phyloP scores from a whole-genome alignment of 805 yeast species.

The Yamadazyma laniorum region DNA sequence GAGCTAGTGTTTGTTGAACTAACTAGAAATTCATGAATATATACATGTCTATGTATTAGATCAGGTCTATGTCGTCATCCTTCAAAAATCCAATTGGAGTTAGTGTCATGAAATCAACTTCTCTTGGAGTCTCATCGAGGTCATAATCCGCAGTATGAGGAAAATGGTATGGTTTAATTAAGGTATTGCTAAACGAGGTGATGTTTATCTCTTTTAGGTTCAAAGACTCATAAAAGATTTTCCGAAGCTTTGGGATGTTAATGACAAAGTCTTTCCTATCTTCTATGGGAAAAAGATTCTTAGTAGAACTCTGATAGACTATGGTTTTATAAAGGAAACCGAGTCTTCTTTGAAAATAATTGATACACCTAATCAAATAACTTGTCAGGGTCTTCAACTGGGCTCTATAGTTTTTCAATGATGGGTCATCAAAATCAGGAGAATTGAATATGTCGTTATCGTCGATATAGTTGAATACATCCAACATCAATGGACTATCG shows the following conservation, averaged over 20 bases:
- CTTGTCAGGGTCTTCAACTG: slow-evolving; percentile 23
- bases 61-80: slow-evolving; percentile 10
- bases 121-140: slow-evolving; percentile 7
- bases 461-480: slow-evolving; percentile 24
- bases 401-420: slow-evolving; percentile 13
- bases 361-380: slow-evolving; percentile 30
- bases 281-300: slow-evolving; percentile 21
- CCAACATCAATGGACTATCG: slow-evolving; percentile 40
- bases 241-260: slow-evolving; percentile 20
- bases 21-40: too few relatives aligned
- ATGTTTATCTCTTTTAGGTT: slow-evolving; percentile 14
- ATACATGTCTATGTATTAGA: too few relatives aligned
- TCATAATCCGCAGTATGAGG: slow-evolving; percentile 10
- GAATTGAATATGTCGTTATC: slow-evolving; percentile 23
- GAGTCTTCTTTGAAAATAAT: slow-evolving; percentile 29
- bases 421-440: slow-evolving; percentile 20
- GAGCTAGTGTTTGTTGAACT: too few relatives aligned
- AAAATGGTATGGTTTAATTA: slow-evolving; percentile 17
- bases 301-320: slow-evolving; percentile 23
- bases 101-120: slow-evolving; percentile 16
- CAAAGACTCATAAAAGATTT: slow-evolving; percentile 12
- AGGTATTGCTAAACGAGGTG: slow-evolving; percentile 15
- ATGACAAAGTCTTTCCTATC: slow-evolving; percentile 28
- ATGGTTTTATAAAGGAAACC: slow-evolving; percentile 27
- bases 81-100: slow-evolving; percentile 15